phyloP scores from a whole-genome alignment of 352 stramenopile species.

The Globisporangium sylvaticum region DNA sequence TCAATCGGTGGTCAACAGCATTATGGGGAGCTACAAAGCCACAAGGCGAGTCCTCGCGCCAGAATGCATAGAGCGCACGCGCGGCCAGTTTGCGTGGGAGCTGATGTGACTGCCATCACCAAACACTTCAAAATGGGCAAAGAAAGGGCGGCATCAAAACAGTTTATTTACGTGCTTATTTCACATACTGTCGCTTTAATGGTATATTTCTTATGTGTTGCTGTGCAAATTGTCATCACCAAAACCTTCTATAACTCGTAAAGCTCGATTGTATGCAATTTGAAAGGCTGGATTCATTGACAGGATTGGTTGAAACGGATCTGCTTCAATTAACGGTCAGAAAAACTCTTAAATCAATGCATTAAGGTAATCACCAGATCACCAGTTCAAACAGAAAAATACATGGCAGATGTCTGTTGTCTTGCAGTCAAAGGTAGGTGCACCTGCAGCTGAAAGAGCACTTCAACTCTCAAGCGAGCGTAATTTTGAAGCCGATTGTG shows the following conservation, averaged over 20 bases:
- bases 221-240: no score
- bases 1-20: not conserved
- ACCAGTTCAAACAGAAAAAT: not conserved
- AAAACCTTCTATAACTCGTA: no score
- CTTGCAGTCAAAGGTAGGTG: not conserved
- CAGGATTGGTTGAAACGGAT: not conserved
- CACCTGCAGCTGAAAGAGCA: not conserved
- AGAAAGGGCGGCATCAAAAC: not conserved
- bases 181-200: no score
- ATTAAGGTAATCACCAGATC: not conserved
- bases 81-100: not conserved
- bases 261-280: not conserved
- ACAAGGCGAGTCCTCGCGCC: not conserved
- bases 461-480: not conserved
- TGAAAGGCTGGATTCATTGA: not conserved
- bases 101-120: not conserved
- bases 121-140: not conserved
- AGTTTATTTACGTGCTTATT: no score
- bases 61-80: constrained; percentile 6
- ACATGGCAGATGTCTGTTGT: not conserved
- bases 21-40: not conserved
- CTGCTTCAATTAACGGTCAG: not conserved
- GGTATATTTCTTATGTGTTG: no score
- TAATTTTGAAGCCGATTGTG: not conserved
- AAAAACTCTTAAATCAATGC: not conserved